A percentile compares a stretch with the other conserved stretches of the same genome.
phyloP scores from a whole-genome alignment of 2,329 filamentous ascomycete species.

The Epichloe sp. region DNA sequence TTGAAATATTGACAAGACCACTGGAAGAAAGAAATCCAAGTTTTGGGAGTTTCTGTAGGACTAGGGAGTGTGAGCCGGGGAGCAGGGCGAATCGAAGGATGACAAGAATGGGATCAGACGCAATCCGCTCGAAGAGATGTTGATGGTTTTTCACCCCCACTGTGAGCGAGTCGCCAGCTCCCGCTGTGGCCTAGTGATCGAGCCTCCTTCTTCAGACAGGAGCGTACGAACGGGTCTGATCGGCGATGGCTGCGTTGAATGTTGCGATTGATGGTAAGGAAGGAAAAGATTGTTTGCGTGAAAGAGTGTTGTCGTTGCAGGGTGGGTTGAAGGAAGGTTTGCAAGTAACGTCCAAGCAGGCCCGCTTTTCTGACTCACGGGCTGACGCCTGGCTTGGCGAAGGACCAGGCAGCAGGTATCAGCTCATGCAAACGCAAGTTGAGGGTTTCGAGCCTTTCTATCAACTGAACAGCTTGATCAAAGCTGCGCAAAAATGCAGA shows the following conservation, averaged over 20 bases:
- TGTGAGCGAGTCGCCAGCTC: background rate
- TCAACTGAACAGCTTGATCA: background rate
- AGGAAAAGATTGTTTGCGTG: background rate
- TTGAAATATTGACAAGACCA: background rate
- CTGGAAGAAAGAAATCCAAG: background rate
- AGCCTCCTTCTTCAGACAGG: background rate
- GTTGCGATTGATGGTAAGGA: background rate
- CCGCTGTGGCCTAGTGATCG: background rate
- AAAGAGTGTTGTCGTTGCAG: background rate
- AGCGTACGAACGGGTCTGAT: background rate
- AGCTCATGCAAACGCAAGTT: background rate
- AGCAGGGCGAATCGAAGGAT: background rate
- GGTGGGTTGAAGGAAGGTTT: background rate
- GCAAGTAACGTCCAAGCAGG: slow-evolving; percentile 11
- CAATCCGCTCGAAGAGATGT: background rate
- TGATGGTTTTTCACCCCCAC: background rate
- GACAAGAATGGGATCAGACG: background rate
- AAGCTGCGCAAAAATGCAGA: no score
- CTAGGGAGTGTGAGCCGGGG: background rate
- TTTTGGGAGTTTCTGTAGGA: background rate
- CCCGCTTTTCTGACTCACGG: slow-evolving; percentile 1
- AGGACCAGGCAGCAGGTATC: background rate
- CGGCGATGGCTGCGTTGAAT: background rate
- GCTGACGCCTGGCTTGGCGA: background rate
- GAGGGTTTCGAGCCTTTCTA: no score